Conservation (phyloP, 805 yeast genomes). For the Cyberlindnera xishuangbannaensis region DNA sequence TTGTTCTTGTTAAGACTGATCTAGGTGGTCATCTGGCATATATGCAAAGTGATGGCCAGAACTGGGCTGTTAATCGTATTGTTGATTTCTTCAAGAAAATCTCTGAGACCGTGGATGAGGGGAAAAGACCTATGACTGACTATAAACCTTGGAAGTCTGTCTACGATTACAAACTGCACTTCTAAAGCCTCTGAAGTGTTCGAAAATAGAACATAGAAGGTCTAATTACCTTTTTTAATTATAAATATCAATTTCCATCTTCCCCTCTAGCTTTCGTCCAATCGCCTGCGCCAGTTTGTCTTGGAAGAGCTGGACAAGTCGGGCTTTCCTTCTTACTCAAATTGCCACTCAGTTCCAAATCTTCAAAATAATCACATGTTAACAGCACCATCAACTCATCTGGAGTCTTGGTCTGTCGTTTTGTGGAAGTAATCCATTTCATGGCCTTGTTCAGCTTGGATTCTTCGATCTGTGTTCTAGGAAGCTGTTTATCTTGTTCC, state of each 20-base stretch:
- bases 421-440: conserved; percentile 30
- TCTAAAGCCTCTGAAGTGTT: too few species aligned
- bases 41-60: conserved; percentile 36
- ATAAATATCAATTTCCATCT: conserved; percentile 36
- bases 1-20: conserved; percentile 50
- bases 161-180: conserved; percentile 18
- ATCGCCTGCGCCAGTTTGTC: conserved; percentile 70
- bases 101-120: conserved; percentile 26
- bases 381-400: conserved; percentile 33
- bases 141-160: conserved; percentile 14
- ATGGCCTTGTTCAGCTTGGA: conserved; percentile 31
- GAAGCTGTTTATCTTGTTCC: conserved; percentile 35
- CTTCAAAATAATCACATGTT: conserved; percentile 33
- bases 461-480: conserved; percentile 43
- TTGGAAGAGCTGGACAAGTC: conserved; percentile 25
- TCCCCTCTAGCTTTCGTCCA: conserved; percentile 86
- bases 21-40: conserved; percentile 70
- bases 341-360: conserved; percentile 24
- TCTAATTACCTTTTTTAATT: not conserved
- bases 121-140: conserved; percentile 14
- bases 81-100: conserved; percentile 36
- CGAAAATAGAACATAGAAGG: too few species aligned
- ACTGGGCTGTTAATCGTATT: conserved; percentile 43
- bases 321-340: not conserved
- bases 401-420: conserved; percentile 27